These are phyloP conservation scores for Neophaeococcomyces mojaviensis DNA, from an alignment of 2,329 filamentous ascomycete genomes.

Conservation along the genomic window DNA sequence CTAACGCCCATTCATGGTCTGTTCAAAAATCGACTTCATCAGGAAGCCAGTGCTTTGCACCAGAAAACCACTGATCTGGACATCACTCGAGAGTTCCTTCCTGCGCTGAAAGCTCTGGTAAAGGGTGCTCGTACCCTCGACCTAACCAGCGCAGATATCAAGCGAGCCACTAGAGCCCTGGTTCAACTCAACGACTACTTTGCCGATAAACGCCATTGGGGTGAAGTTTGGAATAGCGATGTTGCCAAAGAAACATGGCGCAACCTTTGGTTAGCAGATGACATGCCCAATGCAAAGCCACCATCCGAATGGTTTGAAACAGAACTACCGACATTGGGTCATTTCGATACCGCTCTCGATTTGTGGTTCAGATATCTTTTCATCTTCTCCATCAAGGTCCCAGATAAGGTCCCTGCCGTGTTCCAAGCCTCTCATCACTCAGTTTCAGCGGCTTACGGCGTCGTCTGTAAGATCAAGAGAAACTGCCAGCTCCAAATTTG, in stretches of 20 bases:
- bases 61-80: constrained; percentile 38
- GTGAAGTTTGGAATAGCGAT: constrained; percentile 41
- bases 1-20: constrained; percentile 47
- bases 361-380: constrained; percentile 41
- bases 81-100: constrained; percentile 48
- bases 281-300: constrained; percentile 33
- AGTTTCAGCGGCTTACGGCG: constrained; percentile 53
- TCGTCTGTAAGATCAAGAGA: constrained; percentile 55
- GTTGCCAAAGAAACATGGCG: constrained; percentile 40
- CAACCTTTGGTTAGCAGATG: constrained; percentile 40
- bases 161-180: constrained; percentile 42
- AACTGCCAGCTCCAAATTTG: constrained; percentile 55
- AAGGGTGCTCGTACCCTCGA: constrained; percentile 42
- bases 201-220: constrained; percentile 42
- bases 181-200: constrained; percentile 45
- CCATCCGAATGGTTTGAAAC: constrained; percentile 32
- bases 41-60: constrained; percentile 43
- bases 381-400: constrained; percentile 52
- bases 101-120: constrained; percentile 44
- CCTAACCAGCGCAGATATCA: constrained; percentile 36
- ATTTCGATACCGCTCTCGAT: constrained; percentile 32
- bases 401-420: constrained; percentile 50
- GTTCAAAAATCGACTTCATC: constrained; percentile 47
- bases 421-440: constrained; percentile 59
- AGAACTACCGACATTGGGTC: constrained; percentile 31